These are phyloP conservation scores for Abrus pulchellus DNA, from an alignment of 306 rosid species.

Conservation along the genomic window DNA sequence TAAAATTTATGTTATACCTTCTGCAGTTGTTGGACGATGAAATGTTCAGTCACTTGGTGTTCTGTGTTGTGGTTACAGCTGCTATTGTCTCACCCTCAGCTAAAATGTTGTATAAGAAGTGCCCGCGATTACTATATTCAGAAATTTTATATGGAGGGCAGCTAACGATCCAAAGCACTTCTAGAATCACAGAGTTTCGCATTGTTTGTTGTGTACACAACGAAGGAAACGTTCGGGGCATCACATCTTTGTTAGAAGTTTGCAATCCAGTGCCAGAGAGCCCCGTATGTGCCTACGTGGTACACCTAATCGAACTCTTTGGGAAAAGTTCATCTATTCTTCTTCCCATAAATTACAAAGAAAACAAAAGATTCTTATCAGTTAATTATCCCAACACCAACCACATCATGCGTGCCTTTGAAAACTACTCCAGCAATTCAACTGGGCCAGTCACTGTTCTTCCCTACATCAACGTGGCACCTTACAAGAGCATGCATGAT, in stretches of 20 bases:
- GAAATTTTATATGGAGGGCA: background rate
- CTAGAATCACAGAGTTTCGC: conserved; percentile 42
- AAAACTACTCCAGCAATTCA: conserved; percentile 57
- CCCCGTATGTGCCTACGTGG: conserved; percentile 52
- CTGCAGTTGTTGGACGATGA: conserved; percentile 54
- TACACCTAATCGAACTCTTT: conserved; percentile 59
- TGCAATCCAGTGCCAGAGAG: conserved; percentile 49
- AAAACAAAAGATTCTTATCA: conserved; percentile 3
- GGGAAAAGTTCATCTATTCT: conserved; percentile 59
- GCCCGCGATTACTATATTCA: conserved; percentile 5
- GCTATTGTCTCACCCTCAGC: conserved; percentile 44
- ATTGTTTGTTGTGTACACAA: conserved; percentile 58
- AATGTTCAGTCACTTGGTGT: conserved; percentile 39
- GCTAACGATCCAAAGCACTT: conserved; percentile 43
- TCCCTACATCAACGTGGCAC: conserved; percentile 59
- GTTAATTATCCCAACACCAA: conserved; percentile 46
- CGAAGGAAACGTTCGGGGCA: conserved; percentile 57
- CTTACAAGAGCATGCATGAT: conserved; percentile 67
- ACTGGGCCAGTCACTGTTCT: conserved; percentile 48
- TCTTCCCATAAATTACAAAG: conserved; percentile 48
- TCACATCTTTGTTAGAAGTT: conserved; percentile 59
- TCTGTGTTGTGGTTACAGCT: conserved; percentile 33
- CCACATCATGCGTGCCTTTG: conserved; percentile 65
- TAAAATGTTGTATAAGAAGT: conserved; percentile 20
- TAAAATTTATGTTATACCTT: background rate